phyloP scores from a whole-genome alignment of 1,284 basidiomycete genomes.

The Tilletia indica region DNA sequence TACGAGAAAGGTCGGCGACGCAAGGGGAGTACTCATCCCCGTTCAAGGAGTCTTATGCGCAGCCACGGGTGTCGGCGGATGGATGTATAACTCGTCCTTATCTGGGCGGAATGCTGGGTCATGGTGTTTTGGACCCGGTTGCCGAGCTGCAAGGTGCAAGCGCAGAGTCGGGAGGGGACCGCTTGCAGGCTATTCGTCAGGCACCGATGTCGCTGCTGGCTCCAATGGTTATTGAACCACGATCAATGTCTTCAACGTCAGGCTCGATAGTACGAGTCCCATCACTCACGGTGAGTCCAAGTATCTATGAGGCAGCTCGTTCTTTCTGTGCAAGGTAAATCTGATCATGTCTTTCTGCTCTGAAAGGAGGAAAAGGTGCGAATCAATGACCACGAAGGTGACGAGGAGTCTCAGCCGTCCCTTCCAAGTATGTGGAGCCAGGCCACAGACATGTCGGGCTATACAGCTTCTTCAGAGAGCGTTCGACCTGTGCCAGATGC shows the following conservation, averaged over 20 bases:
- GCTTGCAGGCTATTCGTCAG: neutral
- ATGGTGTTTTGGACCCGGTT: no score
- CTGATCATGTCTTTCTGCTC: no score
- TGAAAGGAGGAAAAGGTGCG: no score
- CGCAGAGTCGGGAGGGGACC: neutral
- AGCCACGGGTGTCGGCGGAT: neutral
- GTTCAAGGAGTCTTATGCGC: neutral
- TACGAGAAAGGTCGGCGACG: slow-evolving; percentile 3
- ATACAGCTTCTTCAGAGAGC: slow-evolving; percentile 11
- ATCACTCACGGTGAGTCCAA: neutral
- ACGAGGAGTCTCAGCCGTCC: neutral
- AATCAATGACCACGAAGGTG: no score
- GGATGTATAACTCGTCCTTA: neutral
- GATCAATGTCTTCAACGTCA: neutral
- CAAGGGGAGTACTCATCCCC: neutral
- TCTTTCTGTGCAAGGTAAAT: no score
- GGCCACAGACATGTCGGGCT: slow-evolving; percentile 3
- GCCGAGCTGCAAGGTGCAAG: no score
- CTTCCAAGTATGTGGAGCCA: slow-evolving; percentile 13
- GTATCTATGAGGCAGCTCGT: no score
- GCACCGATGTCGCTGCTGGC: neutral
- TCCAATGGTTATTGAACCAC: no score
- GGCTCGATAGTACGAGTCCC: neutral
- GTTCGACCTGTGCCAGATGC: neutral
- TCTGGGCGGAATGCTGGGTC: neutral